Evolutionary conservation across 768 basidiomycete genomes (phyloP).

Genomic region (Russula emetica): DNA sequence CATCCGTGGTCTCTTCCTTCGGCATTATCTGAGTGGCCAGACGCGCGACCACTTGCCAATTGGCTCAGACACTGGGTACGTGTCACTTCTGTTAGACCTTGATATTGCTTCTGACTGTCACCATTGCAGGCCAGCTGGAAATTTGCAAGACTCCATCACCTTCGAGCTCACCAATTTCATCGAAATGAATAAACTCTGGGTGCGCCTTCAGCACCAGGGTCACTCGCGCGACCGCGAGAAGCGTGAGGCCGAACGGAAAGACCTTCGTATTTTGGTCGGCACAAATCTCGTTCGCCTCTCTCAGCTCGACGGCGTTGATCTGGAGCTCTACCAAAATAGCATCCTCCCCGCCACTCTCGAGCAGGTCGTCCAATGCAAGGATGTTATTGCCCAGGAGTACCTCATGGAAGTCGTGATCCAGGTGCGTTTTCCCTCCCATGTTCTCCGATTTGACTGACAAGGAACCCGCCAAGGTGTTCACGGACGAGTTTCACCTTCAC

Average conservation of each 20-base stretch:
- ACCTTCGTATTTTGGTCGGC: conserved; percentile 92
- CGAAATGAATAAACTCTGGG: conserved; percentile 99
- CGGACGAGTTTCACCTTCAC: conserved; percentile 97
- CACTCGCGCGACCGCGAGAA: conserved; percentile 97
- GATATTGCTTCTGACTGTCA: neutral
- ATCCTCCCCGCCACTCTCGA: conserved; percentile 93
- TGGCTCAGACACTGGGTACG: conserved; percentile 72
- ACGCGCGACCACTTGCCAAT: conserved; percentile 93
- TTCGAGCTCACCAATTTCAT: conserved; percentile 99
- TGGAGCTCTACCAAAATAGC: conserved; percentile 79
- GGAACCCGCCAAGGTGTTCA: conserved; percentile 72
- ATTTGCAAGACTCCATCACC: conserved; percentile 89
- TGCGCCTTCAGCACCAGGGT: conserved; percentile 95
- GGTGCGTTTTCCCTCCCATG: conserved; percentile 40
- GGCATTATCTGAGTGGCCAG: conserved; percentile 96
- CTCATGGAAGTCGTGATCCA: conserved; percentile 99
- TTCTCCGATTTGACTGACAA: neutral
- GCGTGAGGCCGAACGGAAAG: conserved; percentile 92
- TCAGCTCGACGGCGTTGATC: conserved; percentile 93
- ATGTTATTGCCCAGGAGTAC: conserved; percentile 98
- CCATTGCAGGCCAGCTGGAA: conserved; percentile 68
- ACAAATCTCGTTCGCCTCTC: conserved; percentile 95
- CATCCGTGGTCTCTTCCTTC: conserved; percentile 90
- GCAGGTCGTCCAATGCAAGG: conserved; percentile 97
- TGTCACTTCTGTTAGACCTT: conserved; percentile 1